A percentile compares a stretch with the other conserved stretches of the same genome.
Conservation (phyloP, 257 asterid species). For the Gardenia jasminoides region DNA sequence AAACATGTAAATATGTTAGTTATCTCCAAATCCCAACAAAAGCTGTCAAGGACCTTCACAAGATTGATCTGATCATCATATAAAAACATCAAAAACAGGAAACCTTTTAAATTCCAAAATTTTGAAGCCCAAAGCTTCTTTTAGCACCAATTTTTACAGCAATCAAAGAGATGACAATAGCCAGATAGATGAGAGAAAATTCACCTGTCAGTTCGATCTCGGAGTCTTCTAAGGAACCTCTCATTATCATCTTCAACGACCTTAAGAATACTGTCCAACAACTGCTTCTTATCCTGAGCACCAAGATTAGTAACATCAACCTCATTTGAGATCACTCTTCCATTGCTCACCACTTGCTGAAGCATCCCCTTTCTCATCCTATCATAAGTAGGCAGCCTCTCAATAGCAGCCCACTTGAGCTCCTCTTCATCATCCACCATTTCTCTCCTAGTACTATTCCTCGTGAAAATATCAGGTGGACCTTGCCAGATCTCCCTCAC, state of each 20-base stretch:
- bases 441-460: constrained; percentile 61
- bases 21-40: background rate
- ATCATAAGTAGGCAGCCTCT: constrained; percentile 75
- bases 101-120: background rate
- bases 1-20: background rate
- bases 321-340: constrained; percentile 44
- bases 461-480: constrained; percentile 49
- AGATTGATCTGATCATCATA: background rate
- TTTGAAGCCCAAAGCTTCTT: background rate
- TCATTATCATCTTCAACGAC: constrained; percentile 76
- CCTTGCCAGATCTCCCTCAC: constrained; percentile 70
- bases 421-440: constrained; percentile 73
- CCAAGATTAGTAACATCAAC: constrained; percentile 61
- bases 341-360: constrained; percentile 55
- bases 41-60: background rate
- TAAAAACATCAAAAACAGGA: background rate
- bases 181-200: background rate
- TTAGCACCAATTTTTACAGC: background rate
- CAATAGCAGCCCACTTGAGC: constrained; percentile 89
- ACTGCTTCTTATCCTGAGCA: constrained; percentile 55
- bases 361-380: constrained; percentile 71
- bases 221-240: constrained; percentile 53
- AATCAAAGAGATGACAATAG: background rate
- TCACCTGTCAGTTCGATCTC: constrained; percentile 75
- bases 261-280: constrained; percentile 66